Evolutionary conservation across 495 filamentous ascomycete genomes (phyloP).

Genomic region (Hypoxylon perforatum): DNA sequence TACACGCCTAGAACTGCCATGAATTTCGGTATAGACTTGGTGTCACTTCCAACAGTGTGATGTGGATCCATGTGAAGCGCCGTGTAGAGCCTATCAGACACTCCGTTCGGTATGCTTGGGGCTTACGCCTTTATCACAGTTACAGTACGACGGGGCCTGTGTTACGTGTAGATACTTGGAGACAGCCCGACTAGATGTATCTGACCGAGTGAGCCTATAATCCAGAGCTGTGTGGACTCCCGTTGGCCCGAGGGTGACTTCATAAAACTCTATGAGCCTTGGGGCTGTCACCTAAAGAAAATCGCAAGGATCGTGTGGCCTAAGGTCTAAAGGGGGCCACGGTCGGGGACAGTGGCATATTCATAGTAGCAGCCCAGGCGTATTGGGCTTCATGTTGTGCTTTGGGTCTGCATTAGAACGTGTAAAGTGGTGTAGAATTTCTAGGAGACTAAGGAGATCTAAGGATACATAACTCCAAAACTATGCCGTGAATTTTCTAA

Average conservation of each 20-base stretch:
- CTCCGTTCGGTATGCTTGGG: constrained; percentile 1
- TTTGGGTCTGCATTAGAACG: not conserved
- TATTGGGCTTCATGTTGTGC: not conserved
- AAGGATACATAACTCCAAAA: constrained; percentile 6
- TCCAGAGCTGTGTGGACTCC: not conserved
- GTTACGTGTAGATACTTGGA: constrained; percentile 1
- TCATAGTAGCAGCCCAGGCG: constrained; percentile 1
- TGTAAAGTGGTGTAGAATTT: not conserved
- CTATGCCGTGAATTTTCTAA: constrained; percentile 7
- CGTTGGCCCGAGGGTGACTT: not conserved
- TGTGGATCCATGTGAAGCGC: constrained; percentile 3
- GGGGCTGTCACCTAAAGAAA: not conserved
- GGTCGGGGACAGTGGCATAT: not conserved
- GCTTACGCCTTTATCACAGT: not conserved
- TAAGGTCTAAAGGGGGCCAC: not conserved
- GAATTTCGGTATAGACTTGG: constrained; percentile 25
- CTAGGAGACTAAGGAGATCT: constrained; percentile 17
- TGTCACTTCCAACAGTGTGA: constrained; percentile 3
- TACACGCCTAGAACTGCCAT: constrained; percentile 1
- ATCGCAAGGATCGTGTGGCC: not conserved
- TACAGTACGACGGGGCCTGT: not conserved
- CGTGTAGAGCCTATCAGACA: not conserved
- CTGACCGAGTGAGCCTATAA: not conserved
- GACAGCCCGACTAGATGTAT: constrained; percentile 2
- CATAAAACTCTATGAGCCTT: not conserved